A percentile compares a stretch with the other conserved stretches of the same genome.
Evolutionary conservation across 257 asterid species (phyloP).

Genomic region (Paraleonurus japonicus): DNA sequence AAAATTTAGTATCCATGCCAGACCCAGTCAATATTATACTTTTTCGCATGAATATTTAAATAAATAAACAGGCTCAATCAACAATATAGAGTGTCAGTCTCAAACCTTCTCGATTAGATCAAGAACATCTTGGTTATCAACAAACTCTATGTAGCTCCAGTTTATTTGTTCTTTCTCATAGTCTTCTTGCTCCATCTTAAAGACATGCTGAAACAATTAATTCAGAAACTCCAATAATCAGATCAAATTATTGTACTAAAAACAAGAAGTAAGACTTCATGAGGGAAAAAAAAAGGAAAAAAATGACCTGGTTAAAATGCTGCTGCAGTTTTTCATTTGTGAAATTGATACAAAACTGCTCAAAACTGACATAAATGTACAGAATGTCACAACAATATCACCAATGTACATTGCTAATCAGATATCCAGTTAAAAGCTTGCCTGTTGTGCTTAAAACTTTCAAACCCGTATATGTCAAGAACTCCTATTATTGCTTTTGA

Average conservation of each 20-base stretch:
- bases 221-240: constrained; percentile 30
- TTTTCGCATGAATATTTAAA: constrained; percentile 5
- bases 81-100: constrained; percentile 13
- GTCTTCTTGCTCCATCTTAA: constrained; percentile 99
- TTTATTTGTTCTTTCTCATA: constrained; percentile 92
- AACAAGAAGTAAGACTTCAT: constrained; percentile 25
- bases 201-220: constrained; percentile 79
- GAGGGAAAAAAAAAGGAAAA: constrained; percentile 5
- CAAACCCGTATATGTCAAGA: constrained; percentile 98
- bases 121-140: constrained; percentile 98
- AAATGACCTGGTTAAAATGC: constrained; percentile 93
- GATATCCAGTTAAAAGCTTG: constrained; percentile 25
- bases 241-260: neutral
- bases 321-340: constrained; percentile 99
- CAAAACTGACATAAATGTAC: constrained; percentile 60
- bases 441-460: constrained; percentile 90
- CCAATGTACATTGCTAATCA: constrained; percentile 14
- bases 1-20: constrained; percentile 12
- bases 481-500: constrained; percentile 94
- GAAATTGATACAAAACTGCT: constrained; percentile 98
- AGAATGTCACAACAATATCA: constrained; percentile 33
- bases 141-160: constrained; percentile 99
- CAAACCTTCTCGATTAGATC: constrained; percentile 96
- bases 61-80: constrained; percentile 11
- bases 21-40: constrained; percentile 5